Percentiles rank a stretch among this genome's conserved stretches.
phyloP scores from a whole-genome alignment of 129 eudicot species.

The Chrysanthemum lavandulifolium region DNA sequence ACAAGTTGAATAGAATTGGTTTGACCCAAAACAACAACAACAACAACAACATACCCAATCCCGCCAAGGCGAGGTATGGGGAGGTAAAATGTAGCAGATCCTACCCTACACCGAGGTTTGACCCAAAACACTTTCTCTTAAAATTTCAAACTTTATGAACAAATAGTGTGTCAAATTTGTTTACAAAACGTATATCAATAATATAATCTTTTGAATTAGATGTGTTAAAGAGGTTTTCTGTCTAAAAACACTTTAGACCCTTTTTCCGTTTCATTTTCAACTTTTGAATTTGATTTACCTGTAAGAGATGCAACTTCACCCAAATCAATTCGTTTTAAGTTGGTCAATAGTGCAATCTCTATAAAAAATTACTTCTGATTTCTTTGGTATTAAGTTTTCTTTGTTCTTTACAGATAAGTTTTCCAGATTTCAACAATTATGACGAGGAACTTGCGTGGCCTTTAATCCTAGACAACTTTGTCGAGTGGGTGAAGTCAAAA shows the following conservation, averaged over 20 bases:
- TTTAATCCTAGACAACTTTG: constrained; percentile 82
- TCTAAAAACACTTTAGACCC: not conserved
- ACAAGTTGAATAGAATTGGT: not conserved
- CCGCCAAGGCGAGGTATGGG: no score
- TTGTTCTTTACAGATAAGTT: constrained; percentile 58
- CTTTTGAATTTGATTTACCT: not conserved
- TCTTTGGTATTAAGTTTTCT: not conserved
- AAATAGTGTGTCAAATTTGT: not conserved
- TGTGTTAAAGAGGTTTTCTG: not conserved
- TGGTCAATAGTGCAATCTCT: not conserved
- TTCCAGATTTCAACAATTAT: constrained; percentile 78
- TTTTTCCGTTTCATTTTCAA: not conserved
- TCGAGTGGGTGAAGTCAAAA: constrained; percentile 82
- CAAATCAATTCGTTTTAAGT: not conserved
- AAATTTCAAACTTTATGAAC: not conserved
- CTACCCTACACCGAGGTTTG: no score
- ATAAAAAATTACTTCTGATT: not conserved
- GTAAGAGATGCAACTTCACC: not conserved
- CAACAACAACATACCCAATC: no score
- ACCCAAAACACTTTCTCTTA: not conserved
- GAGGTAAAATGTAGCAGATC: no score
- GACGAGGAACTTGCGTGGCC: constrained; percentile 90
- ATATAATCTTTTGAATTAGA: not conserved
- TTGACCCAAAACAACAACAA: no score
- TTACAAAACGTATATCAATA: not conserved